Percentiles rank a stretch among this genome's conserved stretches.
These are phyloP conservation scores for Pleurozium schreberi DNA, from an alignment of 225 moss, liverwort and hornwort genomes.

Conservation along the genomic window DNA sequence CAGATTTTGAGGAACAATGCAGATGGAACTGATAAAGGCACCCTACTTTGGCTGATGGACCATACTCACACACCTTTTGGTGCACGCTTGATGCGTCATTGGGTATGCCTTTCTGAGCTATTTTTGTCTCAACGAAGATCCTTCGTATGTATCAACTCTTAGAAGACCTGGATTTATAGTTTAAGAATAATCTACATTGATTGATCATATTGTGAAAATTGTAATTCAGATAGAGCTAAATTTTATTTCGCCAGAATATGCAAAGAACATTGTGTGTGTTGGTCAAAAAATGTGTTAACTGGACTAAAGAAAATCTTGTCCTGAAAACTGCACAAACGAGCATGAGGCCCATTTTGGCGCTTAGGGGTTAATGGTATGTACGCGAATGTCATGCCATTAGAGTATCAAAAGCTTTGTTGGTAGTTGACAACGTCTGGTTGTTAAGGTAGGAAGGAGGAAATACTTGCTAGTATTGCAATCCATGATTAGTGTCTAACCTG, in stretches of 20 bases:
- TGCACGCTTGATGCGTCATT: constrained; percentile 81
- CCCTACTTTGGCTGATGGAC: constrained; percentile 90
- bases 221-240: background rate
- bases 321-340: background rate
- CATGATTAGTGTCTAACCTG: background rate
- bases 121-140: background rate
- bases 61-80: constrained; percentile 87
- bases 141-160: background rate
- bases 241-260: background rate
- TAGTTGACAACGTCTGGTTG: background rate
- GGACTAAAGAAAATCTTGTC: background rate
- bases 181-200: background rate
- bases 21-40: constrained; percentile 77
- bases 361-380: background rate
- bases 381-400: background rate
- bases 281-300: background rate
- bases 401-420: background rate
- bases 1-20: constrained; percentile 90
- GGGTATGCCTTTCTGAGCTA: constrained; percentile 44
- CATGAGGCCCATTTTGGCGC: background rate
- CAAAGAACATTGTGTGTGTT: background rate
- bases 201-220: background rate
- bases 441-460: background rate
- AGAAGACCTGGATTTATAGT: background rate
- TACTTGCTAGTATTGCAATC: background rate